Conservation (phyloP, 495 filamentous ascomycete species). For the Penicillium egyptiacum region DNA sequence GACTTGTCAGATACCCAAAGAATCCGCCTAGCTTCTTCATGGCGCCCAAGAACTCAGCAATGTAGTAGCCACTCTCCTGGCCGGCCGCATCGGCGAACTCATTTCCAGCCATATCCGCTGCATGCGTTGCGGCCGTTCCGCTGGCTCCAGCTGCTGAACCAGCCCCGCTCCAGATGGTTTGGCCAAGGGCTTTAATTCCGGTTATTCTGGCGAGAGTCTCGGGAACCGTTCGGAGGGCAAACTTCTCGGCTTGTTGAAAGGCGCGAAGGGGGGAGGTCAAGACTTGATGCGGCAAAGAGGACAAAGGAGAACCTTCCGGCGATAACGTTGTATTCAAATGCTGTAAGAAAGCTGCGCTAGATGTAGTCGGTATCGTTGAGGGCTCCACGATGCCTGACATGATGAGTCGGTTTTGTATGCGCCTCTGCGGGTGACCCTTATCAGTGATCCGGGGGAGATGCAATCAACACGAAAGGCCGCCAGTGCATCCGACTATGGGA, state of each 20-base stretch:
- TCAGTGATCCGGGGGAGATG: constrained; percentile 26
- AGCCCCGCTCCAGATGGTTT: constrained; percentile 31
- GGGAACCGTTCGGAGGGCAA: constrained; percentile 42
- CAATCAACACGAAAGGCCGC: constrained; percentile 20
- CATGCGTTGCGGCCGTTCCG: constrained; percentile 30
- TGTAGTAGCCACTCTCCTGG: constrained; percentile 33
- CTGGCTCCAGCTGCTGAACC: constrained; percentile 18
- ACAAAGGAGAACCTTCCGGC: constrained; percentile 28
- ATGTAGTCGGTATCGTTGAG: constrained; percentile 23
- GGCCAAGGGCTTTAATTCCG: constrained; percentile 30
- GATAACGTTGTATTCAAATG: constrained; percentile 17
- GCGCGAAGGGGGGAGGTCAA: constrained; percentile 39
- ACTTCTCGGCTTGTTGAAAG: constrained; percentile 39
- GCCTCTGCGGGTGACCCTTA: constrained; percentile 20
- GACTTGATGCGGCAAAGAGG: constrained; percentile 37
- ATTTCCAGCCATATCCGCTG: constrained; percentile 31
- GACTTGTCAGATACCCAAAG: constrained; percentile 88
- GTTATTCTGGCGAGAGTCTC: constrained; percentile 33
- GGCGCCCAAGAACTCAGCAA: constrained; percentile 41
- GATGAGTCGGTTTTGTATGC: constrained; percentile 12
- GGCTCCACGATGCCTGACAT: constrained; percentile 25
- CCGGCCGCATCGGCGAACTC: constrained; percentile 30
- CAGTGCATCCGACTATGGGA: constrained; percentile 5
- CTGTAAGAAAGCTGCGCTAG: constrained; percentile 15
- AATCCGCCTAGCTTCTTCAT: constrained; percentile 73